These are phyloP conservation scores for Vicia sativa DNA, from an alignment of 306 rosid genomes.

Conservation along the genomic window DNA sequence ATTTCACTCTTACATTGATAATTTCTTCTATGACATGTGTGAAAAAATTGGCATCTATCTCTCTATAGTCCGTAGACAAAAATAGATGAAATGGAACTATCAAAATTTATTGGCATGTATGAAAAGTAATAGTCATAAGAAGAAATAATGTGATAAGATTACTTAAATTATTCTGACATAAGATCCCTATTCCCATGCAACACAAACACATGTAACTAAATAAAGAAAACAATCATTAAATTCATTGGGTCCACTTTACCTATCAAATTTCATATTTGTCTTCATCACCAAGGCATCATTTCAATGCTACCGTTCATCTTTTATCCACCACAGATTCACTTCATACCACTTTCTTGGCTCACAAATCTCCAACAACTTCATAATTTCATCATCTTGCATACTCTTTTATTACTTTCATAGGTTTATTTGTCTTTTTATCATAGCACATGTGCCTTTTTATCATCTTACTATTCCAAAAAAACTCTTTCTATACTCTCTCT, in stretches of 20 bases:
- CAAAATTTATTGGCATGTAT: neutral
- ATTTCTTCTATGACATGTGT: no score
- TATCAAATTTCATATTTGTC: slow-evolving; percentile 36
- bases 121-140: neutral
- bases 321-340: slow-evolving; percentile 46
- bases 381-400: slow-evolving; percentile 16
- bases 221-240: slow-evolving; percentile 37
- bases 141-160: neutral
- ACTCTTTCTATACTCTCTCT: slow-evolving; percentile 1
- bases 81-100: neutral
- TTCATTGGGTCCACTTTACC: slow-evolving; percentile 40
- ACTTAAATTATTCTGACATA: neutral
- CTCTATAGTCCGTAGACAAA: neutral
- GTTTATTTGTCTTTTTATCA: no score
- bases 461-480: slow-evolving; percentile 28
- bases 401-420: no score
- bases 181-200: neutral
- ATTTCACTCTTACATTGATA: no score
- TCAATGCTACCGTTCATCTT: slow-evolving; percentile 41
- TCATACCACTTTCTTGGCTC: slow-evolving; percentile 52
- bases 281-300: slow-evolving; percentile 28
- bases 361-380: slow-evolving; percentile 50
- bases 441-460: slow-evolving; percentile 35
- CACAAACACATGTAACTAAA: slow-evolving; percentile 5
- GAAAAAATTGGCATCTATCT: neutral